Evolutionary conservation across 2,329 filamentous ascomycete species (phyloP).

Genomic region (Cladosporium sp.): DNA sequence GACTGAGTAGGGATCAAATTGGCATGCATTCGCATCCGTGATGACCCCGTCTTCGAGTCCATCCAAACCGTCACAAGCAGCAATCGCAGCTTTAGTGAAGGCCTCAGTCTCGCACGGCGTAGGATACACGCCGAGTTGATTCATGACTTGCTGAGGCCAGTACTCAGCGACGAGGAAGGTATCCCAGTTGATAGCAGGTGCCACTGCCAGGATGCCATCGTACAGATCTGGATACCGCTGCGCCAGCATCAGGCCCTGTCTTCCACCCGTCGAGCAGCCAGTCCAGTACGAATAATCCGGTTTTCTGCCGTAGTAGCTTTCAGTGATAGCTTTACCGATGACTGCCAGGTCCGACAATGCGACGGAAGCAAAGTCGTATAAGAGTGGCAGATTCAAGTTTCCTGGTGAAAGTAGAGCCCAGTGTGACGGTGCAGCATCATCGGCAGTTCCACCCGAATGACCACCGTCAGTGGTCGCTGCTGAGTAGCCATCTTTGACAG

Average conservation of each 20-base stretch:
- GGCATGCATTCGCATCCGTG: constrained; percentile 24
- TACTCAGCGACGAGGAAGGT: constrained; percentile 26
- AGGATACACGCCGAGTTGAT: constrained; percentile 24
- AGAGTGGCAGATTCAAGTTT: constrained; percentile 30
- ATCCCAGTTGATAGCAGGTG: constrained; percentile 37
- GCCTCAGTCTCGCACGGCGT: constrained; percentile 33
- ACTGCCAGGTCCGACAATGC: constrained; percentile 32
- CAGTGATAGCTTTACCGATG: constrained; percentile 29
- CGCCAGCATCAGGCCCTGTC: constrained; percentile 35
- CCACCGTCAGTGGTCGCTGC: constrained; percentile 17
- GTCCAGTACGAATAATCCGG: constrained; percentile 34
- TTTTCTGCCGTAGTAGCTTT: constrained; percentile 29
- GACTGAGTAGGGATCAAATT: constrained; percentile 28
- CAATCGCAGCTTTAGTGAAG: constrained; percentile 32
- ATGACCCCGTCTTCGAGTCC: constrained; percentile 35
- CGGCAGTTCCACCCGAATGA: not conserved
- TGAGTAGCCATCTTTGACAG: constrained; percentile 17
- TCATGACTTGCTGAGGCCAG: constrained; percentile 32
- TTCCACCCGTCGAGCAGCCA: constrained; percentile 36
- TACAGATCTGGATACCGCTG: constrained; percentile 36
- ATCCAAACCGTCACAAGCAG: constrained; percentile 34
- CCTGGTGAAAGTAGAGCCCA: constrained; percentile 27
- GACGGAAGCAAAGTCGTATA: constrained; percentile 33
- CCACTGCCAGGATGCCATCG: constrained; percentile 37
- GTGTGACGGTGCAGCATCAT: constrained; percentile 12